Conservation (phyloP, 371 early-diverging fungal species). For the Parasitella parasitica region DNA sequence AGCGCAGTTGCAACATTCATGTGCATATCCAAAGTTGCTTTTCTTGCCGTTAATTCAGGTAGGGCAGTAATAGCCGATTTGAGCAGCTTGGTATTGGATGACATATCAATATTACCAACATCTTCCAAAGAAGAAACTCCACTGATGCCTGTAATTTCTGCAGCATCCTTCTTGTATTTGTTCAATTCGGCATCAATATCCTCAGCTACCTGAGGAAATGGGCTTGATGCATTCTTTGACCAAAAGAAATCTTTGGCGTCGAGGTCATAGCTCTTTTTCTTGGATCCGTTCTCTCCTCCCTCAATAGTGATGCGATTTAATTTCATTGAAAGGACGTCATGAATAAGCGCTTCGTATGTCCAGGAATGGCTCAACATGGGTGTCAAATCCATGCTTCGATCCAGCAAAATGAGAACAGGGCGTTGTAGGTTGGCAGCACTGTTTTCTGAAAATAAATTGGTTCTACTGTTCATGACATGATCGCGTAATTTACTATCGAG, state of each 20-base stretch:
- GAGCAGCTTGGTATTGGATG: conserved; percentile 81
- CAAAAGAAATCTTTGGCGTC: conserved; percentile 94
- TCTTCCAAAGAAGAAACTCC: conserved; percentile 88
- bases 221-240: conserved; percentile 88
- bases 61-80: conserved; percentile 91
- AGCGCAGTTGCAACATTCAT: conserved; percentile 97
- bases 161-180: conserved; percentile 92
- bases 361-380: conserved; percentile 97
- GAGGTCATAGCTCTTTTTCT: conserved; percentile 85
- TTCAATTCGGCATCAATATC: conserved; percentile 89
- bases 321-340: conserved; percentile 93
- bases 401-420: conserved; percentile 88
- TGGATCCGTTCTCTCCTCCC: conserved; percentile 23
- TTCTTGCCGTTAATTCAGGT: conserved; percentile 95
- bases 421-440: conserved; percentile 48
- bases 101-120: conserved; percentile 70
- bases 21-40: conserved; percentile 96
- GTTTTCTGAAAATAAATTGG: conserved; percentile 75
- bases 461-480: conserved; percentile 81
- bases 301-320: conserved; percentile 80
- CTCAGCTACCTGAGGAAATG: conserved; percentile 98
- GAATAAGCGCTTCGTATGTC: conserved; percentile 97
- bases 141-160: conserved; percentile 83
- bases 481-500: conserved; percentile 89
- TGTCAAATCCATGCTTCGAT: conserved; percentile 94